These are phyloP conservation scores for Wallacemonas collosoma DNA, from an alignment of 208 protist genomes.

Conservation along the genomic window DNA sequence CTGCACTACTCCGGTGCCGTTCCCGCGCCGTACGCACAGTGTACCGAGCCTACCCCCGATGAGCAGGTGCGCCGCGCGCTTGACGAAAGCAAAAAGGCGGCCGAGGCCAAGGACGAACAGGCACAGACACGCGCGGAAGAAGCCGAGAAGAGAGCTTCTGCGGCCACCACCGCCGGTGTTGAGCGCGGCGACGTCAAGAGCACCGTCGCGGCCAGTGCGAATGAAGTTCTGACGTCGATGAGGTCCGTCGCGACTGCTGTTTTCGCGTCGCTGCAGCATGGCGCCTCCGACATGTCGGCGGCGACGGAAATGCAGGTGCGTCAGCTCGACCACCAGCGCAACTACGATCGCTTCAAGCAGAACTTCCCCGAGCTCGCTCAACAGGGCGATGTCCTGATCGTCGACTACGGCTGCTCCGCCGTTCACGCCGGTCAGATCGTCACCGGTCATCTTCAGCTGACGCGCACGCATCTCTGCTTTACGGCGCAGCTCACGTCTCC, in stretches of 20 bases:
- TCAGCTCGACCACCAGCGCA: constrained; percentile 56
- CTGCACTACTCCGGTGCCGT: constrained; percentile 56
- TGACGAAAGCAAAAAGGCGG: constrained; percentile 33
- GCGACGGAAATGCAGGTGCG: constrained; percentile 61
- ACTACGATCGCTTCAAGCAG: constrained; percentile 52
- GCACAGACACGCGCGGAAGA: constrained; percentile 9
- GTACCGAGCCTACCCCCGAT: constrained; percentile 71
- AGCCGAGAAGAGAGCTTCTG: constrained; percentile 1
- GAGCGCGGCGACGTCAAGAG: constrained; percentile 18
- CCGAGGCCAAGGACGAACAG: constrained; percentile 25
- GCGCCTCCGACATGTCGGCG: constrained; percentile 40
- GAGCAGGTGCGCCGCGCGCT: constrained; percentile 52
- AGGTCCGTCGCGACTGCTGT: constrained; percentile 35
- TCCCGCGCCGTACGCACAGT: constrained; percentile 52
- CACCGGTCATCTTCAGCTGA: constrained; percentile 64
- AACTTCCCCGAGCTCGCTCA: constrained; percentile 59
- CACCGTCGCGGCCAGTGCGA: constrained; percentile 22
- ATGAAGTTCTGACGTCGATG: constrained; percentile 28
- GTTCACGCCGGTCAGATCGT: constrained; percentile 54
- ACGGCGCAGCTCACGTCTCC: constrained; percentile 36
- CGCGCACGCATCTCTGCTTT: constrained; percentile 70
- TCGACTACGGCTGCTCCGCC: constrained; percentile 63
- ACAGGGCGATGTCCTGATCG: constrained; percentile 65
- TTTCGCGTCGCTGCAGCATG: constrained; percentile 54
- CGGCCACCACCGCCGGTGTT: neutral